These are phyloP conservation scores for Leccinum rimulosum DNA, from an alignment of 768 basidiomycete species.

Conservation along the genomic window DNA sequence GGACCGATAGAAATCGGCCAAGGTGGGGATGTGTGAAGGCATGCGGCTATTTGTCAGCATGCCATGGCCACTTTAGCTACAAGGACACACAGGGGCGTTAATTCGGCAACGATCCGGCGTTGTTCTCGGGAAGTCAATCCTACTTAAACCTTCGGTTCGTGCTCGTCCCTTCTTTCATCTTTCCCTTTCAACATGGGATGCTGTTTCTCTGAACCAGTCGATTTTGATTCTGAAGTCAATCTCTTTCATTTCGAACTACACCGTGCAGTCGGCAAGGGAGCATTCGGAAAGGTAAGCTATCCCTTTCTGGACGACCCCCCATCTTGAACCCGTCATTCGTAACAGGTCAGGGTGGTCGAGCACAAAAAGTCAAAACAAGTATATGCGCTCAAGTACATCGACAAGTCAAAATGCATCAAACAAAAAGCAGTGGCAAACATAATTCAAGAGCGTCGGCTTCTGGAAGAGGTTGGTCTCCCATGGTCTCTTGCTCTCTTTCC, in stretches of 20 bases:
- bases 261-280: conserved; percentile 93
- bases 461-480: conserved; percentile 75
- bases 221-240: conserved; percentile 80
- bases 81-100: conserved; percentile 17
- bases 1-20: conserved; percentile 51
- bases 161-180: conserved; percentile 25
- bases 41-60: not conserved
- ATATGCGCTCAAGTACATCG: conserved; percentile 97
- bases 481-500: conserved; percentile 7
- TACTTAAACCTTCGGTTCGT: conserved; percentile 24
- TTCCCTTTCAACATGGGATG: conserved; percentile 50
- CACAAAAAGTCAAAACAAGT: conserved; percentile 91
- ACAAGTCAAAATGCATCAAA: conserved; percentile 87
- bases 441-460: conserved; percentile 87
- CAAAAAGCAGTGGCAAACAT: conserved; percentile 91
- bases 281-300: conserved; percentile 86
- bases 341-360: conserved; percentile 92
- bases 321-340: not conserved
- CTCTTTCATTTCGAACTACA: conserved; percentile 97
- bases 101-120: conserved; percentile 24
- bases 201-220: conserved; percentile 70
- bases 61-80: conserved; percentile 20
- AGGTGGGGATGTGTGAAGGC: conserved; percentile 46
- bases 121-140: conserved; percentile 31
- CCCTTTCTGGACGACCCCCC: conserved; percentile 1